Conservation (phyloP, 1,139 yeast genomes). For the Yamadazyma triangularis region DNA sequence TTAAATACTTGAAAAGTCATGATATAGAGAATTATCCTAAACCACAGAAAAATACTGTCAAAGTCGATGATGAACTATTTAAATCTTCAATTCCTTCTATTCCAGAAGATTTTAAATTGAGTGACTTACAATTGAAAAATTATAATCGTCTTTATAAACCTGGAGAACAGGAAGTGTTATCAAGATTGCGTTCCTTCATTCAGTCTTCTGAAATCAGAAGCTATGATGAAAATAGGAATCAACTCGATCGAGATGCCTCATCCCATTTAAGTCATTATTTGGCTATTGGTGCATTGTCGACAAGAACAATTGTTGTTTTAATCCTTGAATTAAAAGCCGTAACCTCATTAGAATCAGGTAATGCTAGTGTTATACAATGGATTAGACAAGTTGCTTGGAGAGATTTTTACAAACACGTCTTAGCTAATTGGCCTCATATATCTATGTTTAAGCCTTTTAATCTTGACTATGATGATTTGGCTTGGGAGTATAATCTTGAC, state of each 20-base stretch:
- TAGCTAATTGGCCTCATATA: constrained; percentile 47
- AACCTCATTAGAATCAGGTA: constrained; percentile 21
- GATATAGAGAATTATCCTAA: constrained; percentile 4
- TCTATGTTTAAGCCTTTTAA: constrained; percentile 49
- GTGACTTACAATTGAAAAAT: constrained; percentile 3
- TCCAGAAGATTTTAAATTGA: constrained; percentile 9
- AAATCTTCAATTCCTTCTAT: constrained; percentile 3
- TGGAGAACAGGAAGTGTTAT: constrained; percentile 35
- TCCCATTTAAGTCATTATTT: constrained; percentile 45
- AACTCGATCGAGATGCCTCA: constrained; percentile 24
- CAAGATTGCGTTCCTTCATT: constrained; percentile 25
- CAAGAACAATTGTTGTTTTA: constrained; percentile 31
- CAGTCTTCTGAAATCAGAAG: constrained; percentile 18
- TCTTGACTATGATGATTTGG: constrained; percentile 31
- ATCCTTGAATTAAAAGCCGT: constrained; percentile 19
- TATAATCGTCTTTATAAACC: constrained; percentile 22
- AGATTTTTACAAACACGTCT: constrained; percentile 49
- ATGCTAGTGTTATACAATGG: constrained; percentile 35
- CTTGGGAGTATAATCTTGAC: constrained; percentile 38
- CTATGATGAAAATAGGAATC: constrained; percentile 26
- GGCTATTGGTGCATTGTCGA: constrained; percentile 43
- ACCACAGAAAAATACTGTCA: constrained; percentile 35
- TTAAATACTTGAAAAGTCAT: constrained; percentile 2
- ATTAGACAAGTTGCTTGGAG: constrained; percentile 56
- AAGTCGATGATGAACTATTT: constrained; percentile 51